Evolutionary conservation across 129 eudicot species (phyloP).

Genomic region (Artemisia tridentata): DNA sequence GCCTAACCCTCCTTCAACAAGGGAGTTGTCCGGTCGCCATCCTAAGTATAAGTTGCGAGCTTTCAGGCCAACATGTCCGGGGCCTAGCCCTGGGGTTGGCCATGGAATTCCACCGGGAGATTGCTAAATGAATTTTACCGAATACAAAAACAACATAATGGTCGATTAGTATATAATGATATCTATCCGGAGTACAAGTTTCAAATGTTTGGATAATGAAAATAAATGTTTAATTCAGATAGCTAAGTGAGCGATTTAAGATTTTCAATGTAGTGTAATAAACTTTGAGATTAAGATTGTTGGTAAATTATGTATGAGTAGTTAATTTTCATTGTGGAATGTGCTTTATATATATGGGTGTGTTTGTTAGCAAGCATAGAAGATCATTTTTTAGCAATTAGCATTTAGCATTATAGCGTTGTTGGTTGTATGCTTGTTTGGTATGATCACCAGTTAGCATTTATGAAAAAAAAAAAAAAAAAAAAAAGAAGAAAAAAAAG

Average conservation of each 20-base stretch:
- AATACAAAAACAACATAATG: background rate
- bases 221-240: background rate
- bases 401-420: no score
- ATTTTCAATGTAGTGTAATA: background rate
- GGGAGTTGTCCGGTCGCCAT: slow-evolving; percentile 11
- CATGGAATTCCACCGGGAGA: slow-evolving; percentile 29
- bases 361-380: no score
- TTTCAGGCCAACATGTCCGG: slow-evolving; percentile 44
- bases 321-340: background rate
- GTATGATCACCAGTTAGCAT: no score
- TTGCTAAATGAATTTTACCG: slow-evolving; percentile 11
- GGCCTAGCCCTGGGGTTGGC: slow-evolving; percentile 55
- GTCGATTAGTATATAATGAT: slow-evolving; percentile 4
- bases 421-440: no score
- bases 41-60: slow-evolving; percentile 27
- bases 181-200: background rate
- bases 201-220: slow-evolving; percentile 5
- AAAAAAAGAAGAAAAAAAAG: no score
- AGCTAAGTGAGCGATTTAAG: background rate
- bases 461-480: no score
- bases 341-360: background rate
- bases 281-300: slow-evolving; percentile 11
- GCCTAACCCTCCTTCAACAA: slow-evolving; percentile 16
- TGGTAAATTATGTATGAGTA: background rate
- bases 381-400: no score